Conservation (phyloP, 352 stramenopile species). For the Phytophthora pisi region DNA sequence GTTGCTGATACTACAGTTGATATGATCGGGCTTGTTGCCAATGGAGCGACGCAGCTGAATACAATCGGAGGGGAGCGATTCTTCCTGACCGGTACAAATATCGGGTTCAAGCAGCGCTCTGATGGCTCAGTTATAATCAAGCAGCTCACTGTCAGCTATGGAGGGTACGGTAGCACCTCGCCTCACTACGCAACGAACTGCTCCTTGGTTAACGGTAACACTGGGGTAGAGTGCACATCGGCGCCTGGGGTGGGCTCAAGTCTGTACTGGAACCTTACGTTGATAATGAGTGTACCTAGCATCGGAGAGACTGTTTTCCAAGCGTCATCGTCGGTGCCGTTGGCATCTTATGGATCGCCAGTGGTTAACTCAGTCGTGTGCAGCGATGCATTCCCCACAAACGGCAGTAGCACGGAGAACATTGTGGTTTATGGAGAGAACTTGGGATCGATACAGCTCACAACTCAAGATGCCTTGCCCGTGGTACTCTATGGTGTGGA, state of each 20-base stretch:
- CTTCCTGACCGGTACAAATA: slow-evolving; percentile 50
- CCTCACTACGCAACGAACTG: slow-evolving; percentile 50
- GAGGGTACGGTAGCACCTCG: slow-evolving; percentile 39
- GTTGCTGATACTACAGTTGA: slow-evolving; percentile 30
- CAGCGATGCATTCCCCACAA: slow-evolving; percentile 40
- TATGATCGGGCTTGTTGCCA: slow-evolving; percentile 10
- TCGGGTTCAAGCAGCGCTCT: slow-evolving; percentile 61
- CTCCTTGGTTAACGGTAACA: slow-evolving; percentile 52
- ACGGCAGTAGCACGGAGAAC: slow-evolving; percentile 35
- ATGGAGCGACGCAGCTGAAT: slow-evolving; percentile 18
- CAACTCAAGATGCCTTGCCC: slow-evolving; percentile 15
- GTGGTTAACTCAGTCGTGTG: slow-evolving; percentile 39
- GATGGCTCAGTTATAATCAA: slow-evolving; percentile 44
- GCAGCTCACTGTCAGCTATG: slow-evolving; percentile 50
- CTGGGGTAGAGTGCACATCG: slow-evolving; percentile 46
- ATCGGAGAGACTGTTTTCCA: slow-evolving; percentile 49
- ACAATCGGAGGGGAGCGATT: slow-evolving; percentile 48
- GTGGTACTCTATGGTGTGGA: slow-evolving; percentile 46
- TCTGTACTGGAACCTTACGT: slow-evolving; percentile 58
- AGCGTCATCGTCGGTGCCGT: slow-evolving; percentile 39
- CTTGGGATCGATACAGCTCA: slow-evolving; percentile 34
- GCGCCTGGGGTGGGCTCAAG: slow-evolving; percentile 41
- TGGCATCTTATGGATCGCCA: slow-evolving; percentile 46
- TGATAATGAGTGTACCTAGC: slow-evolving; percentile 46
- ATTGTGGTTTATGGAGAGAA: slow-evolving; percentile 54